Evolutionary conservation across 345 rosid genomes (phyloP).

Genomic region (Mercurialis annua): DNA sequence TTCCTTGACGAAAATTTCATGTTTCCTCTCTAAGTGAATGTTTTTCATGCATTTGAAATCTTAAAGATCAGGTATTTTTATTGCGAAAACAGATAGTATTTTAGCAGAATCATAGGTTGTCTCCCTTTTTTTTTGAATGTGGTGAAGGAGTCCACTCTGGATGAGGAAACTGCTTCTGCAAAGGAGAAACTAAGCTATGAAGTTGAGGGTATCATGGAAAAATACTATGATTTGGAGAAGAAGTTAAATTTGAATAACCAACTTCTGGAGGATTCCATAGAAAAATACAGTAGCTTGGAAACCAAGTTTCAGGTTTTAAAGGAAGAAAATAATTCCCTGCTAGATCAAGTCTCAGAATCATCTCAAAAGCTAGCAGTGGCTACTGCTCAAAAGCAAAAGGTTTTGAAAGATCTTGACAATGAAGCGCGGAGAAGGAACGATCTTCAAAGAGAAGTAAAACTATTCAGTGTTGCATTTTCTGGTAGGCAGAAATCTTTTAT

Average conservation of each 20-base stretch:
- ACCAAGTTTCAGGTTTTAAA: slow-evolving; percentile 51
- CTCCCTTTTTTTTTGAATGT: slow-evolving; percentile 31
- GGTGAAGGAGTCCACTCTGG: slow-evolving; percentile 53
- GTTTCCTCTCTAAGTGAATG: neutral
- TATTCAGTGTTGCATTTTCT: slow-evolving; percentile 58
- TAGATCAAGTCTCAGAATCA: slow-evolving; percentile 37
- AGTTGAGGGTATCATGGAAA: slow-evolving; percentile 47
- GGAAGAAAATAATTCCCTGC: slow-evolving; percentile 58
- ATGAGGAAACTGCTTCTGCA: slow-evolving; percentile 37
- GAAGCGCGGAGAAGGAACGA: slow-evolving; percentile 61
- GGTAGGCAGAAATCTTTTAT: slow-evolving; percentile 53
- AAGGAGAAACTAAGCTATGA: slow-evolving; percentile 44
- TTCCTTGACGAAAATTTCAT: neutral
- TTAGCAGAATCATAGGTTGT: slow-evolving; percentile 4
- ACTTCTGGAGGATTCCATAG: slow-evolving; percentile 48
- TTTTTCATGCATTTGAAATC: neutral
- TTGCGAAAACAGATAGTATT: neutral
- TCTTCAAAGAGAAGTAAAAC: slow-evolving; percentile 71
- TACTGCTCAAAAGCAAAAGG: slow-evolving; percentile 54
- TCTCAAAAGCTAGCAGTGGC: slow-evolving; percentile 42
- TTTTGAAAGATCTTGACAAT: slow-evolving; percentile 49
- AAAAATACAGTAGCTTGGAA: slow-evolving; percentile 47
- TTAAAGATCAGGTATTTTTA: neutral
- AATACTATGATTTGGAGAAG: slow-evolving; percentile 44
- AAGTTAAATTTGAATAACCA: slow-evolving; percentile 41